Conservation (phyloP, 2,329 filamentous ascomycete species). For the Arthrobotrys sinensis region DNA sequence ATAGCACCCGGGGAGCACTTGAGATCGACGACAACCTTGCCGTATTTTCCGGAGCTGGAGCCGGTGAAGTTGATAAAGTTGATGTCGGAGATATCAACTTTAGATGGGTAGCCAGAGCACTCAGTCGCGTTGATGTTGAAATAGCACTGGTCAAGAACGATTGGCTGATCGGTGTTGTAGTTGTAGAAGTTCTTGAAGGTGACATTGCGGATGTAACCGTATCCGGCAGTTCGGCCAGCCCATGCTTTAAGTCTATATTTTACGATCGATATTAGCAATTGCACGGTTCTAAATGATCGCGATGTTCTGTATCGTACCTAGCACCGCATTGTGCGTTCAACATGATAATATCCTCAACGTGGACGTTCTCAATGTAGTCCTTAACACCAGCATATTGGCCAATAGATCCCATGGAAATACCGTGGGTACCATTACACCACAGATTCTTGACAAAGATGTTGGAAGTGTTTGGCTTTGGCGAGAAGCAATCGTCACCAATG, state of each 20-base stretch:
- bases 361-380: constrained; percentile 73
- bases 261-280: constrained; percentile 65
- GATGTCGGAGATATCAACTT: constrained; percentile 75
- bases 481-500: constrained; percentile 76
- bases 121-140: constrained; percentile 73
- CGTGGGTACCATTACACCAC: constrained; percentile 75
- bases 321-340: constrained; percentile 68
- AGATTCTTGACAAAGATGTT: constrained; percentile 75
- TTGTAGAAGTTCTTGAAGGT: constrained; percentile 76
- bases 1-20: constrained; percentile 73
- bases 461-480: constrained; percentile 74
- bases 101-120: constrained; percentile 73
- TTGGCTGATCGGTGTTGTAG: constrained; percentile 73
- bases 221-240: constrained; percentile 74
- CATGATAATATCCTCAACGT: constrained; percentile 75
- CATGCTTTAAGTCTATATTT: constrained; percentile 73
- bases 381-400: constrained; percentile 74
- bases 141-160: constrained; percentile 76
- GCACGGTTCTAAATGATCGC: not conserved
- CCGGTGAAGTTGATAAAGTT: constrained; percentile 75
- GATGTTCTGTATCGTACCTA: constrained; percentile 61
- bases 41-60: constrained; percentile 73
- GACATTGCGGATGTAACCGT: constrained; percentile 75
- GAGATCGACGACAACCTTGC: constrained; percentile 72
- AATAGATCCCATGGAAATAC: constrained; percentile 74